Percentiles rank a stretch among this genome's conserved stretches.
phyloP scores from a whole-genome alignment of 306 rosid genomes.

The Quillaja saponaria region DNA sequence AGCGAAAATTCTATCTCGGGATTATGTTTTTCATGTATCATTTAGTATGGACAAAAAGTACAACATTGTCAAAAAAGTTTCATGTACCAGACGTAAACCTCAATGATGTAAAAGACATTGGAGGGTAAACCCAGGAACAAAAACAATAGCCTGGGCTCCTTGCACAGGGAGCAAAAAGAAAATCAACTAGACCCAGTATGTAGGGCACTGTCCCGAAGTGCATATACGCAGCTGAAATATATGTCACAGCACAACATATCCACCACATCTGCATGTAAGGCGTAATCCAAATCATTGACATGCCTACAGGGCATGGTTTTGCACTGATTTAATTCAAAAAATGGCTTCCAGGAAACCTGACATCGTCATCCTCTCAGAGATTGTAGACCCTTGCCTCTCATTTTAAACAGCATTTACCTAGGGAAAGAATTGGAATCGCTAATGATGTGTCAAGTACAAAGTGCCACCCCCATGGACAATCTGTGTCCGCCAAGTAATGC shows the following conservation, averaged over 20 bases:
- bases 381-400: conserved; percentile 26
- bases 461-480: conserved; percentile 35
- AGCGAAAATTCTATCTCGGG: too few relatives aligned
- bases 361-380: conserved; percentile 27
- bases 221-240: conserved; percentile 3
- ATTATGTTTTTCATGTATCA: too few relatives aligned
- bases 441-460: conserved; percentile 34
- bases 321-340: conserved; percentile 20
- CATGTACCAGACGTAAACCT: too few relatives aligned
- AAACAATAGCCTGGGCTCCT: too few relatives aligned
- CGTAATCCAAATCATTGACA: conserved; percentile 18
- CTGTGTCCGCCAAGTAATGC: conserved; percentile 30
- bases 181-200: conserved; percentile 23
- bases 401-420: conserved; percentile 39
- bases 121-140: neutral
- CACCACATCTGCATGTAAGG: conserved; percentile 21
- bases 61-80: too few relatives aligned
- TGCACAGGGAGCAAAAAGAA: too few relatives aligned
- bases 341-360: conserved; percentile 31
- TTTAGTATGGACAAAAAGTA: too few relatives aligned
- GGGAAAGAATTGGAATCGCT: conserved; percentile 32
- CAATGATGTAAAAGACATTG: too few relatives aligned
- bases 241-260: neutral
- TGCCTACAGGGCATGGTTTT: conserved; percentile 19
- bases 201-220: conserved; percentile 22